Conservation (phyloP, 352 stramenopile genomes). For the Phytophthora citricola region DNA sequence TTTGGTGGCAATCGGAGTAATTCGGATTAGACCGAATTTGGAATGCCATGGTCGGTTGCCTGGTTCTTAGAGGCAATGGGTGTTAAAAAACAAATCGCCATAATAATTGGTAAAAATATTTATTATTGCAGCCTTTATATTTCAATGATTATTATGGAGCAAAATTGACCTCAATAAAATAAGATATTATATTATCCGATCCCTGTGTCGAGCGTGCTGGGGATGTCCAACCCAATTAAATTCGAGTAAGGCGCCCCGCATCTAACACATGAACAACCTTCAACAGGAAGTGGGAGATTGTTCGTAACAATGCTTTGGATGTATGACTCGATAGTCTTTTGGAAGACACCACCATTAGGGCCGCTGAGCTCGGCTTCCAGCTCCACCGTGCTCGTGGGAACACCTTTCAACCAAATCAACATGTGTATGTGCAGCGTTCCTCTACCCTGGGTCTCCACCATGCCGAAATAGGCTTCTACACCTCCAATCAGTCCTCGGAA, state of each 20-base stretch:
- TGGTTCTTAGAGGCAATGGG: too few relatives aligned
- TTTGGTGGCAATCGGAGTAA: too few relatives aligned
- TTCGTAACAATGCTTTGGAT: not conserved
- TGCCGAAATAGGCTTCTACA: not conserved
- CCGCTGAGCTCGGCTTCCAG: not conserved
- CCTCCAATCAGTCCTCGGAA: not conserved
- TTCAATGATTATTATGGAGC: too few relatives aligned
- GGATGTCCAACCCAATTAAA: not conserved
- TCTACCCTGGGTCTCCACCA: not conserved
- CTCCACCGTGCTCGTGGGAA: not conserved
- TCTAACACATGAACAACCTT: not conserved
- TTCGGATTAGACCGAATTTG: too few relatives aligned
- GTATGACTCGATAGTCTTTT: not conserved
- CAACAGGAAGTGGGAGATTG: not conserved
- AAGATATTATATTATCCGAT: too few relatives aligned
- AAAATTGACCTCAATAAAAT: too few relatives aligned
- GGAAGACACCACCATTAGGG: not conserved
- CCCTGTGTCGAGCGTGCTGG: not conserved
- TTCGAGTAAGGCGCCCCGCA: not conserved
- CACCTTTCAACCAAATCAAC: not conserved
- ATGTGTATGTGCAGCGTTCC: not conserved
- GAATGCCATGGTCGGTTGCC: too few relatives aligned
- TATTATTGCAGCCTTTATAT: too few relatives aligned
- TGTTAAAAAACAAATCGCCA: too few relatives aligned
- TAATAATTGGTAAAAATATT: too few relatives aligned